phyloP scores from a whole-genome alignment of 169 alveolate species.

The Cryptosporidium parvum region DNA sequence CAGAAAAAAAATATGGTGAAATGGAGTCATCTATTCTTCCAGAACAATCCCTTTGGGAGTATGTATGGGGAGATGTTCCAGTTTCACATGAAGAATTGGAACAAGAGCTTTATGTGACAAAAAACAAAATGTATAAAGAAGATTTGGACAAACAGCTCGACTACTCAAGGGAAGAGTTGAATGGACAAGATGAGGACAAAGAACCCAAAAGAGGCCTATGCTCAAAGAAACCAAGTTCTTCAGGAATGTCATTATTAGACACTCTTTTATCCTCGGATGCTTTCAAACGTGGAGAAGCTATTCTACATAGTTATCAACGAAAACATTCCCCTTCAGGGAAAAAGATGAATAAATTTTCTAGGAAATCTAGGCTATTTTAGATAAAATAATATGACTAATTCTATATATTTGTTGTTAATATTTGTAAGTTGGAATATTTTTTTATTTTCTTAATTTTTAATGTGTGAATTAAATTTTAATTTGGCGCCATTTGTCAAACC shows the following conservation, averaged over 20 bases:
- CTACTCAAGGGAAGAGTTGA: neutral
- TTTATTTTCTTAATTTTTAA: neutral
- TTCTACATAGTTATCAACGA: slow-evolving; percentile 3
- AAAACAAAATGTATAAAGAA: slow-evolving; percentile 19
- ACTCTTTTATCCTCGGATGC: slow-evolving; percentile 58
- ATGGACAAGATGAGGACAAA: neutral
- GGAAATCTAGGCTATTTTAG: slow-evolving; percentile 23
- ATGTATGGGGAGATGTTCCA: slow-evolving; percentile 67
- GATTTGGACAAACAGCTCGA: slow-evolving; percentile 1
- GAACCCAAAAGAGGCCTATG: neutral
- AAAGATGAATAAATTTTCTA: neutral
- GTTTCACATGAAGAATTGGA: slow-evolving; percentile 52
- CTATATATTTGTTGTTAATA: neutral
- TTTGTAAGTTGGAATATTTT: neutral
- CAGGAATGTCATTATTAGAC: slow-evolving; percentile 21
- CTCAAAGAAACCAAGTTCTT: neutral
- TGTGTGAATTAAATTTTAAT: neutral
- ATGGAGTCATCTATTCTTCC: slow-evolving; percentile 70
- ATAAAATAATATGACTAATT: neutral
- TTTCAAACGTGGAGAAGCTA: slow-evolving; percentile 46
- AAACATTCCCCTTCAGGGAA: neutral
- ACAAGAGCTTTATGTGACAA: slow-evolving; percentile 41
- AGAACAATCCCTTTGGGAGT: slow-evolving; percentile 72
- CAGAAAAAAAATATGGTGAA: slow-evolving; percentile 28
- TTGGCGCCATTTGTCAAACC: slow-evolving; percentile 13